Evolutionary conservation across 352 stramenopile genomes (phyloP).

Genomic region (Phytophthora multivora): DNA sequence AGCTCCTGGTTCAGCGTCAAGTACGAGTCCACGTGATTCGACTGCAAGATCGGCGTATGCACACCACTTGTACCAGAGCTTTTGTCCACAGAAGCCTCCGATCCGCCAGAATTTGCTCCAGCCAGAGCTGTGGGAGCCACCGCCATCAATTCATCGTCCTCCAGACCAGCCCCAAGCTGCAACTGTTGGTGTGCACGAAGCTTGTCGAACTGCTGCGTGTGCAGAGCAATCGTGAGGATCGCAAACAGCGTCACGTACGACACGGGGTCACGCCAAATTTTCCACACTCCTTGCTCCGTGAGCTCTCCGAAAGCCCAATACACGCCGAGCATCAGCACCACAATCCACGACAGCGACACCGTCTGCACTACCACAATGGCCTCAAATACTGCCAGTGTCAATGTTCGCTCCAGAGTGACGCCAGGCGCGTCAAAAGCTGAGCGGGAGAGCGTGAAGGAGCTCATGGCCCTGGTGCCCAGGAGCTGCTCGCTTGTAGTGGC

Average conservation of each 20-base stretch:
- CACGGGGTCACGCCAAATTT: conserved; percentile 36
- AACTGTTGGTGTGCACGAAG: conserved; percentile 67
- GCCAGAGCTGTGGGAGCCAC: conserved; percentile 25
- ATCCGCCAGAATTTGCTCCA: conserved; percentile 5
- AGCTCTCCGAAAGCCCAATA: conserved; percentile 59
- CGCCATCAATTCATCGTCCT: conserved; percentile 46
- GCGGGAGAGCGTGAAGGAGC: conserved; percentile 63
- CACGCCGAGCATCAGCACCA: conserved; percentile 47
- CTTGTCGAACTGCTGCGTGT: conserved; percentile 70
- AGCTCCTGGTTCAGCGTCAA: conserved; percentile 49
- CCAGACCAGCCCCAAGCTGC: conserved; percentile 62
- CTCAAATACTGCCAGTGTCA: conserved; percentile 65
- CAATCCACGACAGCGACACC: conserved; percentile 51
- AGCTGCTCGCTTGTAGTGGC: conserved; percentile 20
- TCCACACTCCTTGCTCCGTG: conserved; percentile 35
- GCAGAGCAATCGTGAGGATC: conserved; percentile 52
- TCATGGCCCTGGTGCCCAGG: conserved; percentile 25
- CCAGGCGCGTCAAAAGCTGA: conserved; percentile 42
- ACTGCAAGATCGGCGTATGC: conserved; percentile 42
- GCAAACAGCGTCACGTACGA: conserved; percentile 36
- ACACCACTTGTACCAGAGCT: conserved; percentile 14
- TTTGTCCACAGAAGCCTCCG: conserved; percentile 6
- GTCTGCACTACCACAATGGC: conserved; percentile 66
- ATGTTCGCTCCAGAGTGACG: conserved; percentile 57
- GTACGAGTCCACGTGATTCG: conserved; percentile 45